These are phyloP conservation scores for Colletotrichum truncatum DNA, from an alignment of 2,329 filamentous ascomycete genomes.

Conservation along the genomic window DNA sequence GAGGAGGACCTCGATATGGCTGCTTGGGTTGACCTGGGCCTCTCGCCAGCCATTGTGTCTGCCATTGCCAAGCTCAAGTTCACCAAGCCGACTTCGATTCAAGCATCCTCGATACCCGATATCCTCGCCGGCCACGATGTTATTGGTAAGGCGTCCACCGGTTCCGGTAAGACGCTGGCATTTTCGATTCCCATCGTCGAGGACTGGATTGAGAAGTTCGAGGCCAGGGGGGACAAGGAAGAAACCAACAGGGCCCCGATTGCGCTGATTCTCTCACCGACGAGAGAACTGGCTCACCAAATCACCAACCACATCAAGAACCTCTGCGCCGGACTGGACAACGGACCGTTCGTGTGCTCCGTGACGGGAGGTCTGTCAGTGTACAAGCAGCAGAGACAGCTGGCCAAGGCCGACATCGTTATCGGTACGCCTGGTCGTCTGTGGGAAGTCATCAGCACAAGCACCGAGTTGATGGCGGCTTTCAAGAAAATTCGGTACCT, in stretches of 20 bases:
- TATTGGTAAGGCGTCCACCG: conserved; percentile 94
- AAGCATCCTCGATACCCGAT: conserved; percentile 80
- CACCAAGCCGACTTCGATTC: conserved; percentile 82
- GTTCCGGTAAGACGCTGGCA: conserved; percentile 95
- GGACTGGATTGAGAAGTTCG: conserved; percentile 69
- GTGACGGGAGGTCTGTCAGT: conserved; percentile 92
- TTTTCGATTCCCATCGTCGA: conserved; percentile 96
- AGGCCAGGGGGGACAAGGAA: conserved; percentile 36
- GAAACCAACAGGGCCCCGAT: conserved; percentile 60
- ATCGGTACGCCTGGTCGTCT: conserved; percentile 90
- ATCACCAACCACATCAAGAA: conserved; percentile 83
- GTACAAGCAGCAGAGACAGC: conserved; percentile 90
- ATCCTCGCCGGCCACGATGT: conserved; percentile 88
- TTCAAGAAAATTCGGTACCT: conserved; percentile 83
- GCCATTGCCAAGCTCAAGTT: conserved; percentile 85
- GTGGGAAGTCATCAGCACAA: conserved; percentile 91
- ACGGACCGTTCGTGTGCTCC: conserved; percentile 79
- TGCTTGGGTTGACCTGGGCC: conserved; percentile 78
- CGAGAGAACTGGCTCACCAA: conserved; percentile 93
- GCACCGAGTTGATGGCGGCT: conserved; percentile 72
- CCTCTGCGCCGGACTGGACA: conserved; percentile 70
- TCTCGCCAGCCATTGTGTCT: conserved; percentile 77
- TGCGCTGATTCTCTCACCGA: conserved; percentile 88
- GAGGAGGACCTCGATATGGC: conserved; percentile 76
- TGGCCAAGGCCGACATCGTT: conserved; percentile 89